Percentiles rank a stretch among this genome's conserved stretches.
Evolutionary conservation across 108 stramenopile genomes (phyloP).

Genomic region (Pseudonitzschia delicatissima): DNA sequence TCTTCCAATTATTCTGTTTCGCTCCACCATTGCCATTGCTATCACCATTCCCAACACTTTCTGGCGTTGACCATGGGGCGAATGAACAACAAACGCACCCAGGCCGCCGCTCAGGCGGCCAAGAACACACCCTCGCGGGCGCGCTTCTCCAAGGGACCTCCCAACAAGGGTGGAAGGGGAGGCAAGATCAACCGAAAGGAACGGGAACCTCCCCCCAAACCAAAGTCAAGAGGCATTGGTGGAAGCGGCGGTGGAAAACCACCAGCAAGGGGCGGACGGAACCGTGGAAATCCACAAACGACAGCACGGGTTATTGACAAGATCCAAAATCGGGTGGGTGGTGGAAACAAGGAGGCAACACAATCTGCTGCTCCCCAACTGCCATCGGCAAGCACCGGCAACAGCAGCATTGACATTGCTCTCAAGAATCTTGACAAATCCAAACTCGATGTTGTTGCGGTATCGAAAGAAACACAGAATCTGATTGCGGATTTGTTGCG

Average conservation of each 20-base stretch:
- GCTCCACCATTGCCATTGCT: too few species aligned
- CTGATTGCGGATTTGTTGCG: slow-evolving; percentile 45
- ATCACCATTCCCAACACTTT: too few species aligned
- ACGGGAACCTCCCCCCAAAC: not conserved
- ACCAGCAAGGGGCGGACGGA: not conserved
- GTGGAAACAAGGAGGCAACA: not conserved
- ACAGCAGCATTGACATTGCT: not conserved
- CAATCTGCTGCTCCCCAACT: slow-evolving; percentile 8
- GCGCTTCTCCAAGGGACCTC: slow-evolving; percentile 60
- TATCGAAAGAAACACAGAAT: slow-evolving; percentile 47
- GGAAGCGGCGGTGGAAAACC: not conserved
- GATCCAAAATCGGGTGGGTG: slow-evolving; percentile 30
- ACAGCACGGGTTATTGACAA: slow-evolving; percentile 51
- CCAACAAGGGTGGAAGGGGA: slow-evolving; percentile 23
- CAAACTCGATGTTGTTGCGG: slow-evolving; percentile 53
- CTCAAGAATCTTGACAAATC: slow-evolving; percentile 48
- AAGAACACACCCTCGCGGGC: slow-evolving; percentile 58
- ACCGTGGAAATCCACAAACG: slow-evolving; percentile 5
- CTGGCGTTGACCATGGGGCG: too few species aligned
- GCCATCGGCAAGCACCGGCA: not conserved
- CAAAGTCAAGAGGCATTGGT: not conserved
- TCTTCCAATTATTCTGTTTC: too few species aligned
- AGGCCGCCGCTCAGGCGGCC: slow-evolving; percentile 38
- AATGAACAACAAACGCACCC: slow-evolving; percentile 60
- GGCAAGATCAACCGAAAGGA: not conserved